Conservation (phyloP, 805 yeast genomes). For the Spathaspora boniae region DNA sequence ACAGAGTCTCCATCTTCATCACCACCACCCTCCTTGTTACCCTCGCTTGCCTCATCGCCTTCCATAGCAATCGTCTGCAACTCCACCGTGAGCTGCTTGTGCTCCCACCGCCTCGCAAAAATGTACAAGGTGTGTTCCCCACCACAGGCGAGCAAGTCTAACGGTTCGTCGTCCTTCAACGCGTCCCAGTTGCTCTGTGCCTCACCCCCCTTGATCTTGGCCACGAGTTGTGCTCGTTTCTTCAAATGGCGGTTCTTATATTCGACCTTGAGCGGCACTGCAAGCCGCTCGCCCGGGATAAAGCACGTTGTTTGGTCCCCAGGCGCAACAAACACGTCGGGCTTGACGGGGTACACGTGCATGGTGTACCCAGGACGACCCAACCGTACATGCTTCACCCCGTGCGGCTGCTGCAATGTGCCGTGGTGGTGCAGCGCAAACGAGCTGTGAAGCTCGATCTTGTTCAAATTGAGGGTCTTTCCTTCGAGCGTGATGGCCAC, state of each 20-base stretch:
- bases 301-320: neutral
- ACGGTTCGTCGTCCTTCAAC: conserved; percentile 38
- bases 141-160: conserved; percentile 16
- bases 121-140: conserved; percentile 17
- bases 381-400: conserved; percentile 5
- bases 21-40: conserved; percentile 9
- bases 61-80: conserved; percentile 23
- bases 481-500: conserved; percentile 8
- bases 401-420: neutral
- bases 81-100: conserved; percentile 13
- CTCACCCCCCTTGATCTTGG: conserved; percentile 9
- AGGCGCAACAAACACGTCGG: conserved; percentile 15
- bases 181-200: conserved; percentile 31
- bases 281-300: conserved; percentile 6
- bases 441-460: conserved; percentile 7
- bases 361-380: conserved; percentile 10
- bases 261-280: conserved; percentile 7
- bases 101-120: conserved; percentile 4
- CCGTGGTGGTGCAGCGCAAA: conserved; percentile 1
- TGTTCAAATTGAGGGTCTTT: conserved; percentile 7
- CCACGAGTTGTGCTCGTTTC: conserved; percentile 7
- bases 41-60: conserved; percentile 11
- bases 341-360: conserved; percentile 21
- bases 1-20: conserved; percentile 14
- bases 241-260: conserved; percentile 6